phyloP scores from a whole-genome alignment of 2,329 filamentous ascomycete genomes.

The Fusarium floridanum region DNA sequence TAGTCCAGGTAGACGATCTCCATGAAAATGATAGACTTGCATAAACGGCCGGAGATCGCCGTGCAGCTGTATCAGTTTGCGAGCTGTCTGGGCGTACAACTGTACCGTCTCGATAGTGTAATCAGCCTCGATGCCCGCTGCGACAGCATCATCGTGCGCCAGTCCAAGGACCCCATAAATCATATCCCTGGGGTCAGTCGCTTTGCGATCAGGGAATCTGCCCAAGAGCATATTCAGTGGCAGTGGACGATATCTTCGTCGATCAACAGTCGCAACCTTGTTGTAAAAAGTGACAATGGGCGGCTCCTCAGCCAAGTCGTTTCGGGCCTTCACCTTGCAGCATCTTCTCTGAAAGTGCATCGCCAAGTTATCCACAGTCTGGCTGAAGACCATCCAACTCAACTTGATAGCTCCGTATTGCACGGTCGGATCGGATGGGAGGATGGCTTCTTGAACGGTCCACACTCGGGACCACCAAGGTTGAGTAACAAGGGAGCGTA shows the following conservation, averaged over 20 bases:
- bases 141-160: background rate
- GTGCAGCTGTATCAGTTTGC: background rate
- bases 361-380: background rate
- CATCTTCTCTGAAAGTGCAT: background rate
- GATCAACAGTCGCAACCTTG: background rate
- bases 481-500: background rate
- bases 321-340: background rate
- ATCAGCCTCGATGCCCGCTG: background rate
- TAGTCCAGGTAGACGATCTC: background rate
- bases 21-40: background rate
- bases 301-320: background rate
- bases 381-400: background rate
- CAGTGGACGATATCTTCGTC: background rate
- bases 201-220: background rate
- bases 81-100: background rate
- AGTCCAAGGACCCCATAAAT: background rate
- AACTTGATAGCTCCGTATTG: background rate
- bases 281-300: background rate
- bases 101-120: background rate
- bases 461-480: background rate
- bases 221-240: background rate
- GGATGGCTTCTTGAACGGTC: conserved; percentile 2
- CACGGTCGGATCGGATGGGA: background rate
- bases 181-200: background rate
- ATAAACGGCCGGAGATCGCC: background rate